Evolutionary conservation across 345 rosid genomes (phyloP).

Genomic region (Eucalyptus marginata): DNA sequence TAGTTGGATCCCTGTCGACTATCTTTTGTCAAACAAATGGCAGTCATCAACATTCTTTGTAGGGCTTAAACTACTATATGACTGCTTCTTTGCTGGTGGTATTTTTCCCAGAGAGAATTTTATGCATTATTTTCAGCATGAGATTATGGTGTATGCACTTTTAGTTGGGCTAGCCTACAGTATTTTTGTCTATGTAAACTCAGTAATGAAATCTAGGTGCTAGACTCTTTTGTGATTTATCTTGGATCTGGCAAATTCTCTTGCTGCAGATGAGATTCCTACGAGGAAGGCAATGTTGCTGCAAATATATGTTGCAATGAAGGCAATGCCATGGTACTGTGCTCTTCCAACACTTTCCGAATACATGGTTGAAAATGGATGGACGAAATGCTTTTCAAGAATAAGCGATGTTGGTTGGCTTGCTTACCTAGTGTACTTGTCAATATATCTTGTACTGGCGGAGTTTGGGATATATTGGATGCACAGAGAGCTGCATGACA

Average conservation of each 20-base stretch:
- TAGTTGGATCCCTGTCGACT: neutral
- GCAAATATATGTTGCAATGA: slow-evolving; percentile 90
- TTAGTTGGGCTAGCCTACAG: neutral
- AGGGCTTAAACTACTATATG: neutral
- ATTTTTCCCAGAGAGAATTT: neutral
- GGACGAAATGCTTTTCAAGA: slow-evolving; percentile 64
- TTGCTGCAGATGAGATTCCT: slow-evolving; percentile 79
- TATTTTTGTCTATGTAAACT: neutral
- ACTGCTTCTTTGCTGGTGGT: neutral
- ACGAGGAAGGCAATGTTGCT: slow-evolving; percentile 70
- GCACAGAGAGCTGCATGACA: slow-evolving; percentile 93
- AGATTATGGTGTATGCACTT: neutral
- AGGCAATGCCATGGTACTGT: slow-evolving; percentile 89
- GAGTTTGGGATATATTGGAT: slow-evolving; percentile 98
- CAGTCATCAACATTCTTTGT: neutral
- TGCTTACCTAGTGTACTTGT: slow-evolving; percentile 28
- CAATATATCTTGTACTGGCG: slow-evolving; percentile 45
- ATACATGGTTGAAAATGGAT: slow-evolving; percentile 77
- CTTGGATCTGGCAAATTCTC: neutral
- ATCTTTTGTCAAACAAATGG: neutral
- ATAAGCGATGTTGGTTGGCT: slow-evolving; percentile 62
- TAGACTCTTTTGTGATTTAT: neutral
- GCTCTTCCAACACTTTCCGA: slow-evolving; percentile 82
- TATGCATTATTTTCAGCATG: neutral
- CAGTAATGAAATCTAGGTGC: neutral